Percentiles rank a stretch among this genome's conserved stretches.
These are phyloP conservation scores for Backusella psychrophila DNA, from an alignment of 192 early-diverging fungal genomes.

Conservation along the genomic window DNA sequence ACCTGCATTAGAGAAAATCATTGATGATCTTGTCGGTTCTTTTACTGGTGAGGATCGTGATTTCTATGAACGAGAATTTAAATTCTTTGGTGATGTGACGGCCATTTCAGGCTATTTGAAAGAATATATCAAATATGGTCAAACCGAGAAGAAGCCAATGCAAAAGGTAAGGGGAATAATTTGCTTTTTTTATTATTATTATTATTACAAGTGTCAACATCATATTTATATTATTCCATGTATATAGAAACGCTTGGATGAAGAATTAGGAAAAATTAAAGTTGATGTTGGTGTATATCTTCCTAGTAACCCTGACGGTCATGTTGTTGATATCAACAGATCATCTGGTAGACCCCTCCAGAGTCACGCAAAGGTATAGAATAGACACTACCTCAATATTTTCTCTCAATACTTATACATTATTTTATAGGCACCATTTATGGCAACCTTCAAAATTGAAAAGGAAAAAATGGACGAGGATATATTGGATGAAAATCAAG, in stretches of 20 bases:
- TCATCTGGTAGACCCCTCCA: constrained; percentile 92
- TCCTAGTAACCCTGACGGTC: constrained; percentile 95
- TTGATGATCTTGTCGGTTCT: constrained; percentile 70
- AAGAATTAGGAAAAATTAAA: constrained; percentile 91
- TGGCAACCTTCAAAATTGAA: constrained; percentile 94
- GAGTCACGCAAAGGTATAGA: constrained; percentile 80
- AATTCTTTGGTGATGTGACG: constrained; percentile 92
- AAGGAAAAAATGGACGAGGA: constrained; percentile 54
- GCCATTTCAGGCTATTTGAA: constrained; percentile 97
- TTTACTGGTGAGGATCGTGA: constrained; percentile 83
- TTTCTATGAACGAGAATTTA: constrained; percentile 96
- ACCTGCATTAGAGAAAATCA: constrained; percentile 83
- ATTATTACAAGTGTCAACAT: neutral
- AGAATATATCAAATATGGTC: constrained; percentile 88
- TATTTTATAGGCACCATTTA: constrained; percentile 78
- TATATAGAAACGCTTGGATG: constrained; percentile 89
- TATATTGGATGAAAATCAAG: constrained; percentile 31
- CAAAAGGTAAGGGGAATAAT: constrained; percentile 53
- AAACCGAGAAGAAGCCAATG: constrained; percentile 77
- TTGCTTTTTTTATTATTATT: neutral
- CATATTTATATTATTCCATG: neutral
- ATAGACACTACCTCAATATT: neutral
- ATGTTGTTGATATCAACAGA: constrained; percentile 92
- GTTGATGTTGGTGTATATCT: constrained; percentile 98
- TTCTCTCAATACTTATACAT: neutral